A percentile compares a stretch with the other conserved stretches of the same genome.
Conservation (phyloP, 164 flowering plant genomes). For the Vitis riparia region DNA sequence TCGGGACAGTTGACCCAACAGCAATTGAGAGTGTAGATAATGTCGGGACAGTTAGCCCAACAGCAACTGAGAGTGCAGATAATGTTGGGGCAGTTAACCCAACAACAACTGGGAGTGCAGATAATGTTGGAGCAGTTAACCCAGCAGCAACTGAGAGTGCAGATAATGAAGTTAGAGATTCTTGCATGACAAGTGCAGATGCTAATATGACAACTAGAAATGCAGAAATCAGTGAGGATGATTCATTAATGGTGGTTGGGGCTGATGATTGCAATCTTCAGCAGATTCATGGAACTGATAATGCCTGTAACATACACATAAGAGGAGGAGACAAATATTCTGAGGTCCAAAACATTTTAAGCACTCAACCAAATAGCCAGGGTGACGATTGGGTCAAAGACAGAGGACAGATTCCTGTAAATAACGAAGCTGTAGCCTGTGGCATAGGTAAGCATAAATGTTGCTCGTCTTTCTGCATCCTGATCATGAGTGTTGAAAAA, state of each 20-base stretch:
- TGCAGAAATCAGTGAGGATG: constrained; percentile 8
- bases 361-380: background rate
- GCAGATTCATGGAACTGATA: constrained; percentile 13
- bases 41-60: constrained; percentile 8
- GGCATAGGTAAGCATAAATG: constrained; percentile 20
- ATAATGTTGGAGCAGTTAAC: constrained; percentile 8
- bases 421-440: background rate
- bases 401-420: constrained; percentile 2
- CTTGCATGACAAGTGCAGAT: constrained; percentile 16
- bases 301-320: background rate
- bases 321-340: constrained; percentile 9
- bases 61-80: constrained; percentile 11
- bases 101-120: constrained; percentile 12
- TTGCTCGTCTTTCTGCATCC: background rate
- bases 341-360: constrained; percentile 2
- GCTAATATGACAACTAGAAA: constrained; percentile 11
- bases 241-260: constrained; percentile 2
- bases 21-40: constrained; percentile 11
- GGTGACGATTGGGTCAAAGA: background rate
- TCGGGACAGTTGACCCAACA: constrained; percentile 7
- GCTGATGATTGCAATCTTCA: constrained; percentile 13
- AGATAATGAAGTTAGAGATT: constrained; percentile 19
- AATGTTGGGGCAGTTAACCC: constrained; percentile 8
- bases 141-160: constrained; percentile 7
- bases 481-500: too few species aligned